Evolutionary conservation across 768 basidiomycete species (phyloP), one percentile per base, ranked within the genome.

Genomic region (Asterophora lycoperdoides): DNA sequence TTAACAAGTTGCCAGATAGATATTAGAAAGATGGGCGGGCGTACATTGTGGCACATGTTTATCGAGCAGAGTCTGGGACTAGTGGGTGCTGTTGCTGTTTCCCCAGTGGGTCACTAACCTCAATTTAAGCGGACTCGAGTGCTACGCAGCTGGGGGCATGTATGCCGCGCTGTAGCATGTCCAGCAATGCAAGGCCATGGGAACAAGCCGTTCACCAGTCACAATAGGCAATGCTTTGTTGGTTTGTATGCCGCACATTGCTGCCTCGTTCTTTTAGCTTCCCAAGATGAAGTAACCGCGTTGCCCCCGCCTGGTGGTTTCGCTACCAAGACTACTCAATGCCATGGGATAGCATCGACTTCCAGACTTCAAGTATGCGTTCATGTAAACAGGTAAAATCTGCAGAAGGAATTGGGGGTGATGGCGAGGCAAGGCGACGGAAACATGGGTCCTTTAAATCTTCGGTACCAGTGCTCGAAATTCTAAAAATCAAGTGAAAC

Each of bases 21-120:
- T 42, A 23, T 23, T n/a, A n/a, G 37, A 33, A 33, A 30, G 26
- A n/a, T n/a, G n/a, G n/a, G n/a, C 50, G 28, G 53, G 70, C 81
- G 41, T 58, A 87, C 86, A 65, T 88, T 87, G 67, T 85, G 78
- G 64, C 86, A 89, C 86, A 88, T 88, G 41, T 45, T 35, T 48
- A 18, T 36, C 20, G 34, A 28, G 42, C 3, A 34, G 29, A 52
- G 33, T 38, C n/a, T 26, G 23, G 26, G 28, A 11, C 18, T 38
- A 18, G 39, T 28, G 34, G 42, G 45, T 15, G 41, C 8, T 9
- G 30, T 32, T 42, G 39, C 30, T 41, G 8, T n/a, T 19, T 32
- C 26, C 26, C 20, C 48, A 23, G 15, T 33, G 46, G 38, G 40
- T 43, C 36, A 36, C 30, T 39, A 36, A 29, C 28, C 48, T 39